Evolutionary conservation across 306 rosid species (phyloP), one percentile per base, ranked within the genome.

Genomic region (Cucurbita moschata): DNA sequence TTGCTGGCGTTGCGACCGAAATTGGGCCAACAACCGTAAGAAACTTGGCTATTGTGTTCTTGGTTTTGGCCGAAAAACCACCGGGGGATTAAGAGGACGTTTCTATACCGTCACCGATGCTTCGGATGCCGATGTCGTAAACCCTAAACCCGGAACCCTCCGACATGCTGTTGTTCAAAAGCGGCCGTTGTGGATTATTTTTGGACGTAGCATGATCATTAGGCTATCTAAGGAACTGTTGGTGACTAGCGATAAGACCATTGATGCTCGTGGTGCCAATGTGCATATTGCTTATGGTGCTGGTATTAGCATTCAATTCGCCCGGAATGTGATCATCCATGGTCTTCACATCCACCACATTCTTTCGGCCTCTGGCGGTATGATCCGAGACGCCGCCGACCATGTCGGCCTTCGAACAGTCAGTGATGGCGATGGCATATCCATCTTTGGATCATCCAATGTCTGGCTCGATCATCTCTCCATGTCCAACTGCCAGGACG

Each of bases 391-490:
- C 70, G 51, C 89, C 0, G 13, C 6, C 5, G 42, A 85, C 49
- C 98, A 93, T 23, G 3, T 82, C 1, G 96, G 96, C 4, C 0
- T 61, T 3, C 76, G 98, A 57, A 85, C 90, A 0, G 69, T 40
- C 9, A 82, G 89, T 14, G 97, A 93, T 35, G 98, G 98, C 0
- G 98, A 93, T 37, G 98, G 92, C 11, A 40, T 93, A 62, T 82
- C 94, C 7, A 14, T 93, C 39, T 93, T 82, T 2, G 89, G 90
- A 1, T 78, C 97, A 16, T 74, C 90, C 5, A 80, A 90, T 84
- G 60, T 93, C 50, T 93, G 98, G 97, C 76, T 90, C 2, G 98
- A 93, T 57, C 98, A 88, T 37, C 46, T 93, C 18, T 93, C 98
- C 1, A 73, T 93, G 83, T 83, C 88, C 51, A 77, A 73, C 0